Base-by-base conservation (phyloP, 2,329 filamentous ascomycete genomes). In the Helminthosporium solani region DNA sequence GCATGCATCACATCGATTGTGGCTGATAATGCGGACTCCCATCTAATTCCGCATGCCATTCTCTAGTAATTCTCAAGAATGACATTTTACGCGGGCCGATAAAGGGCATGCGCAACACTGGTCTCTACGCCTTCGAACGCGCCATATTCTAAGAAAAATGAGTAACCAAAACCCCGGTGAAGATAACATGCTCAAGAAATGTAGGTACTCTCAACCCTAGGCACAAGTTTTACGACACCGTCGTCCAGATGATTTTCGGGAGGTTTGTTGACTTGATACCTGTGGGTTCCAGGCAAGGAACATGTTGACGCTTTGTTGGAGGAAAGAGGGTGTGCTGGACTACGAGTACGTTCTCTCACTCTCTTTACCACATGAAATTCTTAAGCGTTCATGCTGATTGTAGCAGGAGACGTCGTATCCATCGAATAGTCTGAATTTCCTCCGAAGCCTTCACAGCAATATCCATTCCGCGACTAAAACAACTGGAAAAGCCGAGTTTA, bases 351-450 rank as follows among this genome's bases (percentile, higher is more conserved):
- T 23, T 21, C 11, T 7, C 11, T 12, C 14, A n/a, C 20, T 21
- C 19, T 4, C 18, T 6, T 27, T 15, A 19, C n/a, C 12, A 9
- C 18, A 11, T 1, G 14, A 16, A 3, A 18, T 36, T 8, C 7
- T 15, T 12, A 28, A 23, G 11, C 3, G 12, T 18, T 2, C 7
- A 20, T 42, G 19, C 31, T 40, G 33, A 28, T 25, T 2, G 9
- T 12, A 12, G 2, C 30, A 60, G 57, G 31, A 49, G 30, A 52
- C 53, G n/a, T 58, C 55, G 20, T 60, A 60, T 40, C 57, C 55
- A n/a, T 54, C 53, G 14, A 38, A 44, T 28, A 54, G 49, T 27
- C 40, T 60, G 11, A 25, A 53, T 18, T 60, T 60, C 31, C 48
- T 59, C 21, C 31, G 46, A 14, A 34, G 37, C 23, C n/a, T 34